Conservation (phyloP, 2,329 filamentous ascomycete species). For the Colletotrichum phormii region DNA sequence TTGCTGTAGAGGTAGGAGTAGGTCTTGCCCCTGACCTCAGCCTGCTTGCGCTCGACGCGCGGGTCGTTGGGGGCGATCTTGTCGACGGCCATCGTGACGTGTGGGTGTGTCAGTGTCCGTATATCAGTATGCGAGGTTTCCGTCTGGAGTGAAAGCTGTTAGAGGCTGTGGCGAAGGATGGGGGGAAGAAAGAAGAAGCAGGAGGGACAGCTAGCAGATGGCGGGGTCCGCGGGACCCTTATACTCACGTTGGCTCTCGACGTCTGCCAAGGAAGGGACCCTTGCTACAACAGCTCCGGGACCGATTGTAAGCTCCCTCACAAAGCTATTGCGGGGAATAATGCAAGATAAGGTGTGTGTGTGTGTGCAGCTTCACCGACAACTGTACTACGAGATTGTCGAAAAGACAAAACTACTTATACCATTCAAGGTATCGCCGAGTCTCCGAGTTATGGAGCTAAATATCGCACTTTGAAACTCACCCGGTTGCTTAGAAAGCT, state of each 20-base stretch:
- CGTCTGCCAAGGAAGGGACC: constrained; percentile 15
- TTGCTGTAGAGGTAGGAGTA: constrained; percentile 75
- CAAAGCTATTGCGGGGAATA: constrained; percentile 17
- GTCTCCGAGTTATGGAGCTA: background rate
- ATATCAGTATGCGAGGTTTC: constrained; percentile 10
- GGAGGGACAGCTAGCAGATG: background rate
- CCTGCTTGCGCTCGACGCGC: constrained; percentile 72
- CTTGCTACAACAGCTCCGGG: constrained; percentile 3
- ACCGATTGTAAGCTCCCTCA: background rate
- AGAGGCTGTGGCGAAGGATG: background rate
- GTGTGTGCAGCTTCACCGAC: background rate
- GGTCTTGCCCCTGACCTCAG: constrained; percentile 73
- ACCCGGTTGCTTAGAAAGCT: constrained; percentile 2
- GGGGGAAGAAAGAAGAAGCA: no score
- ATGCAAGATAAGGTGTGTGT: constrained; percentile 8
- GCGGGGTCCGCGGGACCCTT: background rate
- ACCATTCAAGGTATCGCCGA: background rate
- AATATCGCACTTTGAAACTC: background rate
- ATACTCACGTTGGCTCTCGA: background rate
- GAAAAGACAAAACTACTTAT: background rate
- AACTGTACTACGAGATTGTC: background rate
- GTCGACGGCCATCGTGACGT: constrained; percentile 61
- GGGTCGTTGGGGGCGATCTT: constrained; percentile 76
- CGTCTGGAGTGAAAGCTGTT: background rate
- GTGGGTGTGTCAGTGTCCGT: background rate